A percentile compares a stretch with the other conserved stretches of the same genome.
Evolutionary conservation across 257 asterid genomes (phyloP).

Genomic region (Jacaranda mimosifolia): DNA sequence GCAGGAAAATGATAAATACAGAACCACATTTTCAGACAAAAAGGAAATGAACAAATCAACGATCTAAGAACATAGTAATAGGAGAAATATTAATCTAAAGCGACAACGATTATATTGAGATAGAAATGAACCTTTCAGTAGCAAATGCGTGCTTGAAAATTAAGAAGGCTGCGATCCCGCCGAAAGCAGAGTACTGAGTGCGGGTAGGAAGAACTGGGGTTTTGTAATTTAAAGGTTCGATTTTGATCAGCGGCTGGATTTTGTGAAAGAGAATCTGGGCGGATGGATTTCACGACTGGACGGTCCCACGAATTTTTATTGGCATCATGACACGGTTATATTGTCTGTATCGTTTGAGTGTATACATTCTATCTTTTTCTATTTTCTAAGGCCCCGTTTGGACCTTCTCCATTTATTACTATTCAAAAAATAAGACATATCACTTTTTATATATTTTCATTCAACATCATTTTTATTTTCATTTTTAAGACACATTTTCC

Average conservation of each 20-base stretch:
- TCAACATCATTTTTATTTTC: no score
- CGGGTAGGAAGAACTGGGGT: constrained; percentile 12
- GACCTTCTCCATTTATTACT: no score
- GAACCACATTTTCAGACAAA: not conserved
- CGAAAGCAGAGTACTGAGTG: not conserved
- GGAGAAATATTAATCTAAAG: not conserved
- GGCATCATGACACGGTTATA: no score
- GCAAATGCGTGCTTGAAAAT: not conserved
- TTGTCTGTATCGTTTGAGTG: no score
- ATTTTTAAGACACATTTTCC: no score
- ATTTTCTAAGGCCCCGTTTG: no score
- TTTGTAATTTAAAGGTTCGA: not conserved
- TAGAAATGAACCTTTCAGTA: not conserved
- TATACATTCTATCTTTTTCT: no score
- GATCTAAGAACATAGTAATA: not conserved
- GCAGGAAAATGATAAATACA: not conserved
- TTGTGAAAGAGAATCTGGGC: not conserved
- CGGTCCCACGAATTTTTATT: not conserved
- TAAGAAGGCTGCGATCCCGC: constrained; percentile 21
- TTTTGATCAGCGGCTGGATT: constrained; percentile 2
- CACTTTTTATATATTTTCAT: no score
- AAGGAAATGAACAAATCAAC: not conserved
- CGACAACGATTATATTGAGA: not conserved
- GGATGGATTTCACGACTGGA: not conserved
- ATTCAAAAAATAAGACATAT: no score